Conservation (phyloP, 306 rosid species). For the Arachis hypogaea region DNA sequence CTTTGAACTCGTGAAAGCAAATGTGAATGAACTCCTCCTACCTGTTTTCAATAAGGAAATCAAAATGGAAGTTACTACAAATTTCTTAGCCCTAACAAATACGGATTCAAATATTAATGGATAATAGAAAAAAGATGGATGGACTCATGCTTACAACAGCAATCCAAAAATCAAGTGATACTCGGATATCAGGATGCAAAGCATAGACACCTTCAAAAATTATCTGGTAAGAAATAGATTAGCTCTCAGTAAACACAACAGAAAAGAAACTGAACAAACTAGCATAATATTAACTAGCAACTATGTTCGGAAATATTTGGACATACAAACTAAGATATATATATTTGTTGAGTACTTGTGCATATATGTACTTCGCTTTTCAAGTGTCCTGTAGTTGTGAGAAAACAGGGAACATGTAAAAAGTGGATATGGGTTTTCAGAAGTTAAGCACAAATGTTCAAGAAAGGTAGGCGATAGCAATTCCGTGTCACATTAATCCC, state of each 20-base stretch:
- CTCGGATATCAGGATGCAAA: constrained; percentile 91
- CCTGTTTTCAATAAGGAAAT: constrained; percentile 58
- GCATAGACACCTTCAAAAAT: constrained; percentile 99
- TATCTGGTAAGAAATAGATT: constrained; percentile 58
- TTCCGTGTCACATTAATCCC: constrained; percentile 8
- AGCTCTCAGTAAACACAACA: constrained; percentile 35
- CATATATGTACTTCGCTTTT: constrained; percentile 22
- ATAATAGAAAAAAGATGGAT: constrained; percentile 14
- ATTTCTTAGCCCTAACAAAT: constrained; percentile 28
- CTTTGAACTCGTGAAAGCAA: constrained; percentile 98
- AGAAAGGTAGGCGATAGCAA: constrained; percentile 26
- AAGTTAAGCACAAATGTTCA: constrained; percentile 17
- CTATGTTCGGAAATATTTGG: constrained; percentile 35
- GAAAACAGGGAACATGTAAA: constrained; percentile 27
- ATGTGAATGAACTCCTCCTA: constrained; percentile 99
- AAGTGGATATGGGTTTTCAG: constrained; percentile 26
- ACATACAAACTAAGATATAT: constrained; percentile 22
- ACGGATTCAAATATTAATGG: neutral
- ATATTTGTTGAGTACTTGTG: constrained; percentile 25
- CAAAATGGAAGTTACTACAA: constrained; percentile 28
- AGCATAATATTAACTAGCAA: constrained; percentile 31
- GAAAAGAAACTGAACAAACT: constrained; percentile 8
- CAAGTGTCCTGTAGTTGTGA: constrained; percentile 25
- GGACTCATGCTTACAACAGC: constrained; percentile 76
- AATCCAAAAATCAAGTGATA: constrained; percentile 94